phyloP scores from a whole-genome alignment of 805 yeast species.

The Saccharomycopsis oosterbeekiorum region DNA sequence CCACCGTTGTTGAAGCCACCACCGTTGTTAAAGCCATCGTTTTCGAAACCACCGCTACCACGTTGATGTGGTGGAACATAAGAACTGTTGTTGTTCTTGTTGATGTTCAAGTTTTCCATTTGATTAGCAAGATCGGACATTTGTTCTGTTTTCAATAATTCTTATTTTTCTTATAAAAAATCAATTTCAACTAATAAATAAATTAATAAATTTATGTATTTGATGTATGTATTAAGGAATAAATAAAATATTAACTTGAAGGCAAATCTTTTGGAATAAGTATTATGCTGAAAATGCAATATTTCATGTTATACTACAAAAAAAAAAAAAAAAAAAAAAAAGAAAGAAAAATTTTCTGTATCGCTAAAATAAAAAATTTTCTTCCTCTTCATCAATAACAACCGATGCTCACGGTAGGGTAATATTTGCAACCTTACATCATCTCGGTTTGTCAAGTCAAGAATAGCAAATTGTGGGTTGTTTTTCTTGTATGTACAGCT shows the following conservation, averaged over 20 bases:
- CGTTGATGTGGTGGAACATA: slow-evolving; percentile 52
- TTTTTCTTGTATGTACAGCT: no score
- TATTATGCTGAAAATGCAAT: not conserved
- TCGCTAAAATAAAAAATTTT: not conserved
- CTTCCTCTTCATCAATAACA: not conserved
- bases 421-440: not conserved
- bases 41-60: slow-evolving; percentile 21
- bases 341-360: not conserved
- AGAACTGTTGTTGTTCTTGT: slow-evolving; percentile 26
- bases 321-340: not conserved
- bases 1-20: slow-evolving; percentile 17
- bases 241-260: not conserved
- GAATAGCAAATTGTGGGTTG: no score
- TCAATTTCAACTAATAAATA: not conserved
- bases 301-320: not conserved
- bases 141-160: not conserved
- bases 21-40: slow-evolving; percentile 19
- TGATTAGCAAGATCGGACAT: slow-evolving; percentile 52
- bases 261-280: slow-evolving; percentile 1
- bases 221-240: not conserved
- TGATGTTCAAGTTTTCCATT: slow-evolving; percentile 46
- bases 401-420: not conserved
- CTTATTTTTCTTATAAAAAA: not conserved
- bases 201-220: not conserved
- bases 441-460: not conserved